Evolutionary conservation across 164 flowering plant species (phyloP), one percentile per base, ranked within the genome.

Genomic region (Tetracentron sinense): DNA sequence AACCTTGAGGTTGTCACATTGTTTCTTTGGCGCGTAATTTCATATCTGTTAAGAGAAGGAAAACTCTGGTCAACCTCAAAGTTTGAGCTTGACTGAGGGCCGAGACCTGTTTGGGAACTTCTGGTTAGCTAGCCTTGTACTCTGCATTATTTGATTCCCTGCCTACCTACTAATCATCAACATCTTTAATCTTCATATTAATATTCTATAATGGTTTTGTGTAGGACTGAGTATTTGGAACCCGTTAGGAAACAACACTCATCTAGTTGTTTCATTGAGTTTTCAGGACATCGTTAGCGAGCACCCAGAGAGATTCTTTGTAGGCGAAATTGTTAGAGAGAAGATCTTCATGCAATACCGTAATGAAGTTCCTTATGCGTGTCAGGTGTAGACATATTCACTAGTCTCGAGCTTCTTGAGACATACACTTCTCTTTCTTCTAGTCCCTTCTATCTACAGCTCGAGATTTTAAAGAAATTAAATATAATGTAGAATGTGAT

Each of bases 241-340:
- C 44, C 44, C 1, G 14, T 38, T 38, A 16, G 15, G 14, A 8
- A 38, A 10, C 8, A 38, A 25, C 10, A 17, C 42, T 64, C 17
- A 17, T 47, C 53, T 42, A 15, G 23, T 62, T 52, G 26, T 42
- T n/a, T 60, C 29, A 26, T 70, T 44, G 29, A 31, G 31, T 21
- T 71, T 70, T 76, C 81, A 95, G 99, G 96, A 92, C 72, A 89
- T 92, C 61, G 85, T 85, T 4, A 95, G 99, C 74, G 97, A 89
- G 81, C 97, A 92, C 65, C 99, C 99, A n/a, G 99, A 95, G 69
- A 85, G 97, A 76, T 95, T 95, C 74, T 95, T 95, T 74, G 81
- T 92, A 19, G 82, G 79, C 47, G 99, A 95, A 83, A 95, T 95
- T 72, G 85, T 95, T 22, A 80, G 99, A 75, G 99, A 95, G 73